These are phyloP conservation scores for Populus hybrid DNA, from an alignment of 441 rosid genomes.

Conservation along the genomic window DNA sequence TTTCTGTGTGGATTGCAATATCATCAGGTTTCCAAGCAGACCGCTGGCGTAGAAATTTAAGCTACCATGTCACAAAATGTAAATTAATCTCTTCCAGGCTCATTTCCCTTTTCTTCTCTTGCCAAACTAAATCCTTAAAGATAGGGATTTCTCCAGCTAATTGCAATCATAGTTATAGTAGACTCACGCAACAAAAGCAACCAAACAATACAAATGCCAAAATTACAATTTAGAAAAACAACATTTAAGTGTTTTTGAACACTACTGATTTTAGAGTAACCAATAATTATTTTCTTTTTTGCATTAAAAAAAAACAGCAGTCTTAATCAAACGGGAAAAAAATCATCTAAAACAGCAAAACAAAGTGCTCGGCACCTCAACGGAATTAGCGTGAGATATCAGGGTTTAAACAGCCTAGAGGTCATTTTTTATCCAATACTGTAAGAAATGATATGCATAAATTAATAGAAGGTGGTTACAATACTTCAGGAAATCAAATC, in stretches of 20 bases:
- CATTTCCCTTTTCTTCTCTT: neutral
- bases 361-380: neutral
- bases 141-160: neutral
- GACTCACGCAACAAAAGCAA: neutral
- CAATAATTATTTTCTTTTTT: neutral
- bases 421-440: neutral
- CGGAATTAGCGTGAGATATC: neutral
- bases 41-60: neutral
- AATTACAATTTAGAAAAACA: neutral
- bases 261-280: neutral
- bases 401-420: neutral
- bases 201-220: conserved; percentile 6
- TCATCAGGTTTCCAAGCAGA: neutral
- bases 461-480: neutral
- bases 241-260: neutral
- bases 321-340: no score
- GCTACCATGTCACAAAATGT: neutral
- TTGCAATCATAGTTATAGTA: neutral
- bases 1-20: neutral
- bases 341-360: neutral
- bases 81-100: neutral
- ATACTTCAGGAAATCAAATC: neutral
- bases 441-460: neutral
- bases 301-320: neutral
- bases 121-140: neutral